Conservation (phyloP, 305 asterid genomes). For the Caryopteris hybrid region DNA sequence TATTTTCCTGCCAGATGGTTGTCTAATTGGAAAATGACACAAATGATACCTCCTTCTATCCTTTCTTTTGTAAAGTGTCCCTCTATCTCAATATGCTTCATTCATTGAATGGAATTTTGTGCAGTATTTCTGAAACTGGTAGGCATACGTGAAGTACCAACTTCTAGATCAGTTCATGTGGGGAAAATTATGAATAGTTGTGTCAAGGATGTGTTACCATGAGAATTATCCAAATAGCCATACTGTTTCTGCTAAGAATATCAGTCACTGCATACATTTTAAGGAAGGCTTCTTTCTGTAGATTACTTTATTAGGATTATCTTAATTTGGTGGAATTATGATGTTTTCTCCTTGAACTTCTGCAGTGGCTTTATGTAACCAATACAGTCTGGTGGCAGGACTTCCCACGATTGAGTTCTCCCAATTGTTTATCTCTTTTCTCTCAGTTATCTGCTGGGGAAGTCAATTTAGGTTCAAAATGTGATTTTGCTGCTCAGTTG, state of each 20-base stretch:
- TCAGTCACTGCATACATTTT: not conserved
- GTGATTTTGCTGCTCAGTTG: constrained; percentile 82
- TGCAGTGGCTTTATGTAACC: constrained; percentile 77
- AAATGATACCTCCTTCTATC: no score
- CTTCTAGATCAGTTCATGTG: not conserved
- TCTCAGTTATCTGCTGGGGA: constrained; percentile 46
- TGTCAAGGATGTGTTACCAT: constrained; percentile 2
- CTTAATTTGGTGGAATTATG: constrained; percentile 1
- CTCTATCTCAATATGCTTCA: not conserved
- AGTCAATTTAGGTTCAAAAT: constrained; percentile 30
- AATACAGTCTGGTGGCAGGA: constrained; percentile 98
- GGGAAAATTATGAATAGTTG: constrained; percentile 9
- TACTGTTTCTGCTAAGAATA: not conserved
- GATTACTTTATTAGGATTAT: not conserved
- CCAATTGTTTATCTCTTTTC: constrained; percentile 63
- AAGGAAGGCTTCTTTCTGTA: not conserved
- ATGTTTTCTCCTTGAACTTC: constrained; percentile 22
- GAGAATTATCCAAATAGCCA: not conserved
- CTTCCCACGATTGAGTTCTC: constrained; percentile 53
- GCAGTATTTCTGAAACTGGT: not conserved
- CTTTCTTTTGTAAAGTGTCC: not conserved
- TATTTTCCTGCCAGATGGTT: no score
- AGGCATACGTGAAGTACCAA: not conserved
- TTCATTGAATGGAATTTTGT: not conserved
- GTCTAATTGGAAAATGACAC: no score